Evolutionary conservation across 1,284 basidiomycete species (phyloP).

Genomic region (Leccinum fuscescens): DNA sequence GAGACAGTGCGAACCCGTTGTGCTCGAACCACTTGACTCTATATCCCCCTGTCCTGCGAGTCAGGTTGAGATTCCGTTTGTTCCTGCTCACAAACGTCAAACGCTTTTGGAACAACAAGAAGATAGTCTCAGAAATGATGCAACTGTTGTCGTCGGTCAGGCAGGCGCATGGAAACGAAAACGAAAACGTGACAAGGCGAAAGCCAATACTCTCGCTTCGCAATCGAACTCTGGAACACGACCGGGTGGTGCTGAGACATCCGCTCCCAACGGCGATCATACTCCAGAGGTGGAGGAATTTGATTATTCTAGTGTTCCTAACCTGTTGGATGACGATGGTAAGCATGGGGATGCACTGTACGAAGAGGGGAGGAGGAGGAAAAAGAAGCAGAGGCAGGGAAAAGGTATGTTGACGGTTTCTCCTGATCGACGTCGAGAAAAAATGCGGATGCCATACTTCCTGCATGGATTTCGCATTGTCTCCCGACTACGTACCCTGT

Average conservation of each 20-base stretch:
- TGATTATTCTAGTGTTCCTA: conserved; percentile 73
- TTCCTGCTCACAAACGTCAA: conserved; percentile 57
- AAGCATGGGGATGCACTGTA: conserved; percentile 34
- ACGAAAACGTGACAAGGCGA: conserved; percentile 36
- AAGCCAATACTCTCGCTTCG: neutral
- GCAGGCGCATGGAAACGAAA: conserved; percentile 60
- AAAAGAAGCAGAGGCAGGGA: conserved; percentile 49
- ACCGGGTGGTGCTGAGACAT: conserved; percentile 3
- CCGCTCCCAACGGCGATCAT: conserved; percentile 15
- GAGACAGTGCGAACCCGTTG: conserved; percentile 6
- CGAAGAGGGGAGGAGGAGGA: conserved; percentile 35
- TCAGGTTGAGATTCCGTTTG: conserved; percentile 66
- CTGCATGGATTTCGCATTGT: conserved; percentile 9
- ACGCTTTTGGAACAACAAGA: conserved; percentile 14
- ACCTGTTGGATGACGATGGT: conserved; percentile 69
- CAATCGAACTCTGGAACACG: conserved; percentile 6
- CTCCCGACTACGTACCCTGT: conserved; percentile 1
- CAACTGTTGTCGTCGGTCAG: conserved; percentile 71
- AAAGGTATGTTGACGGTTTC: conserved; percentile 39
- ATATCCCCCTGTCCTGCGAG: conserved; percentile 30
- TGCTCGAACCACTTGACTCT: conserved; percentile 13
- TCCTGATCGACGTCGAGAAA: neutral
- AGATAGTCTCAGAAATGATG: conserved; percentile 47
- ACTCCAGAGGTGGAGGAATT: conserved; percentile 50
- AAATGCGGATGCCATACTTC: neutral